Base-by-base conservation (phyloP, 176 grass and related monocot species). In the Oryza longistaminata region DNA sequence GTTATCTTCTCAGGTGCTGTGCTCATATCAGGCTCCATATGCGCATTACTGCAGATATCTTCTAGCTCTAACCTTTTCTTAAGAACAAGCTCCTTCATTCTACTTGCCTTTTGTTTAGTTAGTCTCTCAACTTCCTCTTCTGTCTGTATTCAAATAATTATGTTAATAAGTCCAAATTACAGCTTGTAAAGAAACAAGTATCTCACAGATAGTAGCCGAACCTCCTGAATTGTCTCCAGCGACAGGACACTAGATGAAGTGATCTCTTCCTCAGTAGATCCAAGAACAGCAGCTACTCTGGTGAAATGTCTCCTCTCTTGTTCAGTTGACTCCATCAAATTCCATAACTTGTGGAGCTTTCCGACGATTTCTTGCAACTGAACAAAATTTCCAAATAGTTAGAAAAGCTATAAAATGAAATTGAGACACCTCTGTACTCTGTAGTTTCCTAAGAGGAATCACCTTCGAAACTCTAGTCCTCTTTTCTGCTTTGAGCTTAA, bases 1-100 rank as follows among this genome's bases (percentile, higher is more conserved):
- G 83, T 76, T 50, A 91, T 83, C 75, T 99, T 99, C 69, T 99
- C 96, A 60, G 93, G 93, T 86, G 91, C 74, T 42, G 93, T 96
- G 84, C 84, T 99, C 45, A 88, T 90, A 87, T 99, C 91, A 65
- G 91, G 93, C 67, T 94, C 86, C 55, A 94, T 92, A 82, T 99
- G 90, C 48, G 93, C 88, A 73, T 62, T 87, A 89, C 44, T 89
- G 77, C 96, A 99, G 81, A 99, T 92, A n/a, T 74, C 90, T 92
- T 99, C 96, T 68, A 99, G 88, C 71, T 96, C 96, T 73, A 87
- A 79, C 81, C 96, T 94, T 87, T 77, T 99, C 88, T 94, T 99
- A 33, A 96, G 84, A 82, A 96, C 93, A 89, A 99, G 90, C 64
- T 99, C 96, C 84, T 99, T 99, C 93, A 99, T 99, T 92, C 93